Conservation (phyloP, 108 stramenopile species). For the Fragilaria crotonensis region DNA sequence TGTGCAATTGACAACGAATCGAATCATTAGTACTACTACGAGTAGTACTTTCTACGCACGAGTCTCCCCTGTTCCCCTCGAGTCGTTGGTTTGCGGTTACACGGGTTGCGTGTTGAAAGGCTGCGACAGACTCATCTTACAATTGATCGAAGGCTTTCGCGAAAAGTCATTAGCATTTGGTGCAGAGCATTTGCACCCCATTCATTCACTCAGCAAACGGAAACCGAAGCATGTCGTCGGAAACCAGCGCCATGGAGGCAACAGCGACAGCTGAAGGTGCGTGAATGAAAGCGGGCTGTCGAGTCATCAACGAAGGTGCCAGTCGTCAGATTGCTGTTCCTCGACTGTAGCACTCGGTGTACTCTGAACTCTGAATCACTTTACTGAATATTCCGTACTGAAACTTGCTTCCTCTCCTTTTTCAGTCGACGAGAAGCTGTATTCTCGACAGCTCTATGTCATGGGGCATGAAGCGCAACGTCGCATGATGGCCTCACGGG, state of each 20-base stretch:
- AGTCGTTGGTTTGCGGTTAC: too few species aligned
- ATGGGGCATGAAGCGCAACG: conserved; percentile 98
- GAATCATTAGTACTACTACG: too few species aligned
- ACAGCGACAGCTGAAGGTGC: conserved; percentile 25
- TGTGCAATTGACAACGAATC: too few species aligned
- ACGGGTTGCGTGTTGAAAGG: too few species aligned
- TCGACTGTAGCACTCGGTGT: background rate
- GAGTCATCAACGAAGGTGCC: background rate
- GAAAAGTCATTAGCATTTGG: too few species aligned
- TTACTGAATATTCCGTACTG: background rate
- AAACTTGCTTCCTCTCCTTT: background rate
- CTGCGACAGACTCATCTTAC: too few species aligned
- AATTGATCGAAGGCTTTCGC: too few species aligned
- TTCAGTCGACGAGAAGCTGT: conserved; percentile 95
- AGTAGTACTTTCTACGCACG: too few species aligned
- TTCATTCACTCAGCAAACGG: too few species aligned
- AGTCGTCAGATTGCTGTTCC: background rate
- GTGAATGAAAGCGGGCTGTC: background rate
- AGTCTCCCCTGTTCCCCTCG: too few species aligned
- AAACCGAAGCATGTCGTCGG: conserved; percentile 6
- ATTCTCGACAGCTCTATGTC: conserved; percentile 98
- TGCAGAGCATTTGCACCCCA: too few species aligned
- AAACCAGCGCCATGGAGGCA: conserved; percentile 17
- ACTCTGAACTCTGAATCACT: too few species aligned
- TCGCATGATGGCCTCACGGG: conserved; percentile 89